Evolutionary conservation across 148 eudicot species (phyloP), one percentile per base, ranked within the genome.

Genomic region (Heliamphora exappendiculata): DNA sequence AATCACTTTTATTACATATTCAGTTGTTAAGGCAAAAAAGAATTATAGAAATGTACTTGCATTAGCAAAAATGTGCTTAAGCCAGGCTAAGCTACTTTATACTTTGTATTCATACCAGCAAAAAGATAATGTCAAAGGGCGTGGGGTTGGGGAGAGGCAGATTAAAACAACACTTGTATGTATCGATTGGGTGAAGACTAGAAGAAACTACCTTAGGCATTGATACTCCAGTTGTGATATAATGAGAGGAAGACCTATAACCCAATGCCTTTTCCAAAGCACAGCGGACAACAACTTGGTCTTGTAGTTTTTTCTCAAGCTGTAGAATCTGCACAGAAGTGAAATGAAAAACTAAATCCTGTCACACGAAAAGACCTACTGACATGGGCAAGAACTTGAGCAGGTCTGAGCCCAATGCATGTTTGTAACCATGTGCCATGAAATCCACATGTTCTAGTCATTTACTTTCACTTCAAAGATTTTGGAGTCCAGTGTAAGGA

Each of bases 251-350:
- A 62, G 91, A 67, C 42, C 81, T 81, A 78, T 87, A 90, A 72
- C 97, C 97, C 76, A 94, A 78, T 63, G 96, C 96, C 73, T 79
- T 89, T 76, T 92, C 97, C 68, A 94, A 82, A 75, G 96, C 86
- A 80, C 88, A 81, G 9, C 97, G 96, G 31, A 90, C 89, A 50
- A 77, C 85, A 67, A 94, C 90, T 84, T 94, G 98, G 49, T 84
- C 86, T 66, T 89, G 89, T 69, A 94, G 82, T 82, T 92, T 88
- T 81, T 89, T 90, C 86, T 94, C 98, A 2, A 94, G 93, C 70
- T 82, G 89, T 78, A 85, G 70, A 85, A 94, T 94, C 98, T 94
- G 88, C 70, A 78, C 3, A 34, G 29, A 51, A 41, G 45, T 39
- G 45, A 50, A 39, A 65, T n/a, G 9, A 60, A 58, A 39, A 7